Base-by-base conservation (phyloP, 2,329 filamentous ascomycete genomes). In the Fusarium nanum region DNA sequence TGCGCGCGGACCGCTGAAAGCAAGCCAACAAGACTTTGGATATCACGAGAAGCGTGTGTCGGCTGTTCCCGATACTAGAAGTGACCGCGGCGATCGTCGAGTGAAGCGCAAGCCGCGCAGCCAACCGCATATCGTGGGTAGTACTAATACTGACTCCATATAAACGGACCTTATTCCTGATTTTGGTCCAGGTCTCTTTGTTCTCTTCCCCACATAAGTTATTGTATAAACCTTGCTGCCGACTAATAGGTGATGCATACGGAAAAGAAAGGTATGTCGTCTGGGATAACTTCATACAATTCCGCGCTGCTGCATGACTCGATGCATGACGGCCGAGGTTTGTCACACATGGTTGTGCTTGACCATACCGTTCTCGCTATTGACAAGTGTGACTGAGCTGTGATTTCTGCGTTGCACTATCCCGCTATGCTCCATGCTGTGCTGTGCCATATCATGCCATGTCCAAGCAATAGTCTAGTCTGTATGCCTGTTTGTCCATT, bases 371-470 rank as follows among this genome's bases (percentile, higher is more conserved):
- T 70, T 60, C 61, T 63, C 49, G 64, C 59, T 48, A 40, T 41
- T 60, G 54, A 40, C 48, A 55, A 60, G 56, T 67, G 64, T 67
- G 64, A 67, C 48, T 27, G 32, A 62, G 48, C 9, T 55, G 59
- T 65, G 41, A 56, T 66, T 63, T 57, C 52, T 58, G 58, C 57
- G 68, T 50, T 64, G 22, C 55, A 66, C 62, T 49, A 37, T 68
- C 34, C 54, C 48, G 41, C 30, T 46, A 32, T 56, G 50, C 57
- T 59, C 65, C 46, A 53, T 69, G 64, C 57, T 59, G 70, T 73
- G 60, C 67, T 48, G 67, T 73, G 67, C 70, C 56, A 67, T 73
- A 60, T 60, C 60, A 63, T 72, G 66, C 55, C 56, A 68, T 73
- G 25, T 47, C 46, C 41, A 64, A 56, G 63, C 56, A 48, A 42